phyloP scores from a whole-genome alignment of 2,329 filamentous ascomycete genomes.

The Hirsutella thompsonii region DNA sequence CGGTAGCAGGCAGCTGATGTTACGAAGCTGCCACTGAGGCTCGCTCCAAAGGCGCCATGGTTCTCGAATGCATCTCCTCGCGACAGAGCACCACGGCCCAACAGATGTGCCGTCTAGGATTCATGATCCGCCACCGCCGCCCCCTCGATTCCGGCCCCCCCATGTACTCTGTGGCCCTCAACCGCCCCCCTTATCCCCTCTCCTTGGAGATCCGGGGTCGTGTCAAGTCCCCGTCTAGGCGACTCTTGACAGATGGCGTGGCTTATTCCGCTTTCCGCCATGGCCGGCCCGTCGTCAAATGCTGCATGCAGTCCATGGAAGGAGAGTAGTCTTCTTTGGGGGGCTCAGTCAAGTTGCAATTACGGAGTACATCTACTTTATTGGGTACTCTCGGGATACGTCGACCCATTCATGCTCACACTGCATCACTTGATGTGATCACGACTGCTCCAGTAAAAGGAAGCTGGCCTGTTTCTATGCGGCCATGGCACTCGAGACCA shows the following conservation, averaged over 20 bases:
- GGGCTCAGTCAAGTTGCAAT: not conserved
- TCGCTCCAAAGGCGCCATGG: not conserved
- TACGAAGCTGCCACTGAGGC: not conserved
- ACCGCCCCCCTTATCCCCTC: not conserved
- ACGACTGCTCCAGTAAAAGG: not conserved
- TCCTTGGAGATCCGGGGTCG: not conserved
- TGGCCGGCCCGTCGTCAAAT: not conserved
- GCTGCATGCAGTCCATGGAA: not conserved
- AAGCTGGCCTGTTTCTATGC: not conserved
- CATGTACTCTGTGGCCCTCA: not conserved
- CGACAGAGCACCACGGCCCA: not conserved
- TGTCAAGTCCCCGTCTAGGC: not conserved
- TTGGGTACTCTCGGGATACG: not conserved
- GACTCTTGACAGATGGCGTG: constrained; percentile 4
- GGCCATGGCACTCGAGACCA: not conserved
- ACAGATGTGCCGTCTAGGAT: not conserved
- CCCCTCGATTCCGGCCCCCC: not conserved
- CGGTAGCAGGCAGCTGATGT: no score
- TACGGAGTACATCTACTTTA: not conserved
- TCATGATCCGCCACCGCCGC: not conserved
- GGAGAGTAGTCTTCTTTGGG: not conserved
- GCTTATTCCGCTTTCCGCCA: constrained; percentile 1
- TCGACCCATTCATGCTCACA: not conserved
- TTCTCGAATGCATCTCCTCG: not conserved
- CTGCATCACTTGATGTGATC: not conserved